Evolutionary conservation across 352 stramenopile species (phyloP).

Genomic region (Globisporangium barbulae): DNA sequence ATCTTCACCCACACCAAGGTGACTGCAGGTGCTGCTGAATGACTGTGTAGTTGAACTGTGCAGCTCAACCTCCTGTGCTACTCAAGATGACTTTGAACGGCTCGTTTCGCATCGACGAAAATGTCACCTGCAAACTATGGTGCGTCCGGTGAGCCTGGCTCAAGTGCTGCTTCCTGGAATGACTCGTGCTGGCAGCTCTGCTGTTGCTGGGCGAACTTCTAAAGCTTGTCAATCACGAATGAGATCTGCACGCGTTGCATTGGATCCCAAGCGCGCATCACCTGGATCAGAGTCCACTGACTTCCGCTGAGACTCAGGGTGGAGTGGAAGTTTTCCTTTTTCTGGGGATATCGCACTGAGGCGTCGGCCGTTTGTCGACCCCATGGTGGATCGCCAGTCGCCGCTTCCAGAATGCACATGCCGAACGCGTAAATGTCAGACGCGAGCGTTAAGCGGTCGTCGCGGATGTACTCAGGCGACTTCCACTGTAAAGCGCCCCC

Average conservation of each 20-base stretch:
- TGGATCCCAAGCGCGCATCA: slow-evolving; percentile 13
- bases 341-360: slow-evolving; percentile 2
- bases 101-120: no score
- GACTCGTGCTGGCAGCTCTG: no score
- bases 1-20: no score
- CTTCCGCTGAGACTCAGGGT: neutral
- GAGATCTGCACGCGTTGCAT: neutral
- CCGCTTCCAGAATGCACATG: slow-evolving; percentile 21
- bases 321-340: neutral
- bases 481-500: slow-evolving; percentile 23
- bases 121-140: no score
- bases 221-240: slow-evolving; percentile 5
- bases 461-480: slow-evolving; percentile 12
- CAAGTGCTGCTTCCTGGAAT: no score
- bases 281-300: slow-evolving; percentile 18
- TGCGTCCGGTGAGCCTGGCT: no score
- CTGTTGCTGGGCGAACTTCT: no score
- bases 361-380: neutral
- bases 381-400: slow-evolving; percentile 18
- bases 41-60: no score
- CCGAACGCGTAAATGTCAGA: slow-evolving; percentile 26
- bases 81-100: no score
- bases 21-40: no score
- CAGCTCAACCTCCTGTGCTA: no score
- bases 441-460: slow-evolving; percentile 1